phyloP scores from a whole-genome alignment of 1,284 basidiomycete genomes.

The Heterobasidion occidentale region DNA sequence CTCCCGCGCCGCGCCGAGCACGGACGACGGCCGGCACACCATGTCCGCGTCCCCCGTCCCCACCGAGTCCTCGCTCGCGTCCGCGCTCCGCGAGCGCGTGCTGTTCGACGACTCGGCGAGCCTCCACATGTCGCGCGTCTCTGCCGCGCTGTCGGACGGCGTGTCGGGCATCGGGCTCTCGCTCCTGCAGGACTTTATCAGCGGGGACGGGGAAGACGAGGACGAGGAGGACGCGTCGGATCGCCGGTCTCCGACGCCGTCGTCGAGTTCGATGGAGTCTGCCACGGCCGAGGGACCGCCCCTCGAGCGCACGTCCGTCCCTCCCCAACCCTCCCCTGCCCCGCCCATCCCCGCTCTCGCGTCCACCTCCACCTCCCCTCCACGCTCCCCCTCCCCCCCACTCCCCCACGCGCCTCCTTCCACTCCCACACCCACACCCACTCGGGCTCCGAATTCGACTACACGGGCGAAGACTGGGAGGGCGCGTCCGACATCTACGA shows the following conservation, averaged over 20 bases:
- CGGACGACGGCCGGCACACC: no score
- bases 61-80: background rate
- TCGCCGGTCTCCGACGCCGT: background rate
- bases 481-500: conserved; percentile 65
- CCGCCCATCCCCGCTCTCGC: background rate
- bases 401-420: background rate
- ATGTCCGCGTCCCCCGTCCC: background rate
- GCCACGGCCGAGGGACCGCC: conserved; percentile 9
- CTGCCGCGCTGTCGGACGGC: conserved; percentile 37
- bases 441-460: conserved; percentile 1
- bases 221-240: conserved; percentile 4
- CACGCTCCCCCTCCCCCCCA: background rate
- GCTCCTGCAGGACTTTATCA: conserved; percentile 44
- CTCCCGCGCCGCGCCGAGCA: no score
- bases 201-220: conserved; percentile 24
- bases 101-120: background rate
- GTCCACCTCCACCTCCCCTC: background rate
- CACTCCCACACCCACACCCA: background rate
- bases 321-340: background rate
- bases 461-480: conserved; percentile 47
- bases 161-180: conserved; percentile 62
- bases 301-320: conserved; percentile 3
- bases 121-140: conserved; percentile 11
- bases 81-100: background rate
- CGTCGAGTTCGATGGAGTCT: conserved; percentile 8